Evolutionary conservation across 2,329 filamentous ascomycete genomes (phyloP).

Genomic region (Trichophaea hybrida): DNA sequence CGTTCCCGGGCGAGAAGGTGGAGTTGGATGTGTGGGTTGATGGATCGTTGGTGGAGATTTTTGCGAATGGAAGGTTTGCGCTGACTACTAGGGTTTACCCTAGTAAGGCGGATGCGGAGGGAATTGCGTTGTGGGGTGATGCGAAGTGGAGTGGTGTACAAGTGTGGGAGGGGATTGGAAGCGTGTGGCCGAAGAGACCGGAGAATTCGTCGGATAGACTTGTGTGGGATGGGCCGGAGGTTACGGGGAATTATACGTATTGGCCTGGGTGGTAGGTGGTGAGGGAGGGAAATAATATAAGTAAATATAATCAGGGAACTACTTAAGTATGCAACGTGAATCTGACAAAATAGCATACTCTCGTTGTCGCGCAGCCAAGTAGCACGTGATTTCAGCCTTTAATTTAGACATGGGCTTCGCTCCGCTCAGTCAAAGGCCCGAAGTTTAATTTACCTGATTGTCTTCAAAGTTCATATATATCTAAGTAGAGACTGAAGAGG

Average conservation of each 20-base stretch:
- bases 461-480: too few species aligned
- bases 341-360: too few species aligned
- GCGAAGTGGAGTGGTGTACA: neutral
- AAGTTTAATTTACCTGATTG: too few species aligned
- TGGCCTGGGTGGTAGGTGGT: constrained; percentile 7
- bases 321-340: neutral
- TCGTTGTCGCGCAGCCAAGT: too few species aligned
- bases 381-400: too few species aligned
- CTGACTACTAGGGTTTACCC: constrained; percentile 36
- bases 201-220: constrained; percentile 27
- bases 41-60: constrained; percentile 36
- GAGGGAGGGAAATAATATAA: neutral
- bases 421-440: too few species aligned
- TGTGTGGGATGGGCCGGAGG: constrained; percentile 27
- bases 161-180: constrained; percentile 32
- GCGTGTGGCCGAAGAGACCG: constrained; percentile 34
- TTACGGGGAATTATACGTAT: constrained; percentile 30
- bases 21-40: constrained; percentile 38
- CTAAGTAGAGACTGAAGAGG: too few species aligned
- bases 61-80: constrained; percentile 34
- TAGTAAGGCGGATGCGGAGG: constrained; percentile 33
- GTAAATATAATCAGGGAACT: neutral
- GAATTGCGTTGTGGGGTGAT: constrained; percentile 34
- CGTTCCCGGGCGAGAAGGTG: constrained; percentile 18
- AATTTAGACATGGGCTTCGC: too few species aligned